These are phyloP conservation scores for Suillus occidentalis DNA, from an alignment of 768 basidiomycete genomes.

Conservation along the genomic window DNA sequence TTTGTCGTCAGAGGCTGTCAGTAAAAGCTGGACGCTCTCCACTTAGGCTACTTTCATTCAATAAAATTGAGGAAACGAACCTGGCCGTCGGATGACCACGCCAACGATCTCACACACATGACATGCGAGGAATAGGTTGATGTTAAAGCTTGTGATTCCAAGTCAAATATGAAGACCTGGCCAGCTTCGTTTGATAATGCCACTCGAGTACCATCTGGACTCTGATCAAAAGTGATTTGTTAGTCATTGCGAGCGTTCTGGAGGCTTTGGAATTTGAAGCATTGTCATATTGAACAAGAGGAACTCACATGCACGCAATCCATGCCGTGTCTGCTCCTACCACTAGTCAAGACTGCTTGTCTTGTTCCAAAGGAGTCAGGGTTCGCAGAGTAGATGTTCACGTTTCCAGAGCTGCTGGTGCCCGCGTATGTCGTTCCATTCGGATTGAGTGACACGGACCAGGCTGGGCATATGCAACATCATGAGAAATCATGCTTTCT, in stretches of 20 bases:
- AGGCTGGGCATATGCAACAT: slow-evolving; percentile 48
- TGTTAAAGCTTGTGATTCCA: slow-evolving; percentile 62
- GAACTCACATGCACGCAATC: slow-evolving; percentile 63
- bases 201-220: slow-evolving; percentile 81
- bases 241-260: background rate
- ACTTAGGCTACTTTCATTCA: background rate
- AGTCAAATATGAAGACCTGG: slow-evolving; percentile 85
- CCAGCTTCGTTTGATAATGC: slow-evolving; percentile 85
- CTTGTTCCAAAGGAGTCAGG: slow-evolving; percentile 65
- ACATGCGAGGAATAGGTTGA: slow-evolving; percentile 85
- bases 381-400: slow-evolving; percentile 71
- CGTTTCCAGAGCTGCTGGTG: slow-evolving; percentile 68
- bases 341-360: slow-evolving; percentile 59
- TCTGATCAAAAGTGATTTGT: slow-evolving; percentile 44
- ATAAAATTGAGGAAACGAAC: slow-evolving; percentile 44
- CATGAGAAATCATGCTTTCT: slow-evolving; percentile 1
- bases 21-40: slow-evolving; percentile 56
- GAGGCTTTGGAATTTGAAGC: background rate
- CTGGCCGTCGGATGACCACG: slow-evolving; percentile 89
- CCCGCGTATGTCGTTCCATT: slow-evolving; percentile 71
- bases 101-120: slow-evolving; percentile 82
- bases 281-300: background rate
- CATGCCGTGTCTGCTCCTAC: slow-evolving; percentile 79
- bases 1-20: slow-evolving; percentile 93
- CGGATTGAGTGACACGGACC: slow-evolving; percentile 83